Evolutionary conservation across 805 yeast species (phyloP).

Genomic region (Candida verbasci): DNA sequence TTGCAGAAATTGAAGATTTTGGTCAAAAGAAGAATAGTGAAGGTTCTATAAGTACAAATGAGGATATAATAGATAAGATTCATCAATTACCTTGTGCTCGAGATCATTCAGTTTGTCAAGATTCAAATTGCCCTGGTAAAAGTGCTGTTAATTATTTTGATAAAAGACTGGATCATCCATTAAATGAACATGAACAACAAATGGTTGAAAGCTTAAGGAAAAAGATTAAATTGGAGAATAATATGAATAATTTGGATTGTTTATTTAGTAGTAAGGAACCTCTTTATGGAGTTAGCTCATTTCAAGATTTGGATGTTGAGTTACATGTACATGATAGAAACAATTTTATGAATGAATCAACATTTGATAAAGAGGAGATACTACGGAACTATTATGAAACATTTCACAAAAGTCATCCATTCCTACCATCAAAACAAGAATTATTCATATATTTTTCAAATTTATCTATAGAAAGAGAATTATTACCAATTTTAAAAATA

Average conservation of each 20-base stretch:
- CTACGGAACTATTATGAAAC: slow-evolving; percentile 10
- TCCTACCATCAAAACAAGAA: slow-evolving; percentile 38
- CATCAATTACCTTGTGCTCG: slow-evolving; percentile 10
- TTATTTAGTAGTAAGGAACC: slow-evolving; percentile 9
- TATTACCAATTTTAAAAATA: slow-evolving; percentile 44
- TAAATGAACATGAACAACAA: slow-evolving; percentile 3
- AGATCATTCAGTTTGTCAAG: slow-evolving; percentile 9
- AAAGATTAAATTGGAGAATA: slow-evolving; percentile 9
- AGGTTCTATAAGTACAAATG: background rate
- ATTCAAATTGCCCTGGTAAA: slow-evolving; percentile 11
- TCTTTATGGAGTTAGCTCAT: slow-evolving; percentile 6
- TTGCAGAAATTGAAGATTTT: slow-evolving; percentile 16
- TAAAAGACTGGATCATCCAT: background rate
- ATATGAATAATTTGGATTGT: slow-evolving; percentile 11
- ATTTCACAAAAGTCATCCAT: slow-evolving; percentile 39
- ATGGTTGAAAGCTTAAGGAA: slow-evolving; percentile 9
- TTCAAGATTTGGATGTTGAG: slow-evolving; percentile 6
- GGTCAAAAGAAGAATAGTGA: background rate
- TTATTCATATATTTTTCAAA: slow-evolving; percentile 27
- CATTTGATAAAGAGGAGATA: slow-evolving; percentile 12
- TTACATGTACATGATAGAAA: slow-evolving; percentile 5
- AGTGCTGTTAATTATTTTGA: slow-evolving; percentile 9
- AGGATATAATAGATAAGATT: slow-evolving; percentile 4
- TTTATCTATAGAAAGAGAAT: slow-evolving; percentile 34
- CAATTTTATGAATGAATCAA: slow-evolving; percentile 7